Percentiles rank a stretch among this genome's conserved stretches.
phyloP scores from a whole-genome alignment of 805 yeast species.

The Candida anglica region DNA sequence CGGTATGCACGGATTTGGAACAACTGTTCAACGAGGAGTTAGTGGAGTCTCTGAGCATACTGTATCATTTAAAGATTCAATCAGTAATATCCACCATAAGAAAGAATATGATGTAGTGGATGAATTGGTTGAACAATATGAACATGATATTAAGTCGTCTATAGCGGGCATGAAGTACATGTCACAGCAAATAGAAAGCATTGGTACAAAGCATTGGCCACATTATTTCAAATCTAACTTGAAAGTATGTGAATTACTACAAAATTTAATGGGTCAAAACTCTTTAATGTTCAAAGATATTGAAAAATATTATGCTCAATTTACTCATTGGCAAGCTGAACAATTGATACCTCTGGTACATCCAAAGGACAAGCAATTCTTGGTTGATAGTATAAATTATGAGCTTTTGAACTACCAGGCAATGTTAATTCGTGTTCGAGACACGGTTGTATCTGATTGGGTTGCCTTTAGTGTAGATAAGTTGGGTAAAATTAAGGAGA shows the following conservation, averaged over 20 bases:
- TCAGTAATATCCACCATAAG: conserved; percentile 5
- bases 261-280: conserved; percentile 25
- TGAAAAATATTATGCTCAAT: conserved; percentile 24
- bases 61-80: conserved; percentile 3
- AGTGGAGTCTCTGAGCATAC: conserved; percentile 4
- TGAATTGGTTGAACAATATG: conserved; percentile 36
- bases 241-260: conserved; percentile 25
- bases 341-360: conserved; percentile 29
- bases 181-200: conserved; percentile 18
- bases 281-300: conserved; percentile 35
- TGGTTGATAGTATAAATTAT: conserved; percentile 18
- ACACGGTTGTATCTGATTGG: conserved; percentile 16
- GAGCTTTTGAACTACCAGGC: conserved; percentile 24
- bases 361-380: conserved; percentile 30
- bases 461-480: conserved; percentile 17
- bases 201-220: conserved; percentile 24
- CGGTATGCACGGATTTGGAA: conserved; percentile 8
- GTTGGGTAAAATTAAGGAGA: conserved; percentile 33
- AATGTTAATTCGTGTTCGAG: conserved; percentile 16
- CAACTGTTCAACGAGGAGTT: conserved; percentile 6
- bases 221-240: conserved; percentile 27
- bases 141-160: conserved; percentile 38
- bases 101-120: conserved; percentile 29
- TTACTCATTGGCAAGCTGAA: conserved; percentile 23
- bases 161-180: conserved; percentile 43